These are phyloP conservation scores for Globisporangium iwayamae DNA, from an alignment of 352 stramenopile genomes.

Conservation along the genomic window DNA sequence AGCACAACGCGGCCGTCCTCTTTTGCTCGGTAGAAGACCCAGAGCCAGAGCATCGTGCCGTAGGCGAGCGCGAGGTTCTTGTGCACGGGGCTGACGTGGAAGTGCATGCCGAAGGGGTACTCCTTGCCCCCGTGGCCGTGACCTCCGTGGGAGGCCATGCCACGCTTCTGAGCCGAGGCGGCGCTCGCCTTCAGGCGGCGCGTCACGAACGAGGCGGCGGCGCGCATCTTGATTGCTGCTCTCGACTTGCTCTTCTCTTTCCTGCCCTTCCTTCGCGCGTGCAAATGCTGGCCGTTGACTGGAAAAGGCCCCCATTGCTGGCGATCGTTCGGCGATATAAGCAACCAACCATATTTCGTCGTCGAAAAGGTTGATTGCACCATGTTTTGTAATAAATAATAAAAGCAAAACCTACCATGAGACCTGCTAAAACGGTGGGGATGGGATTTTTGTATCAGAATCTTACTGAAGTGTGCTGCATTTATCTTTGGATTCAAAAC, in stretches of 20 bases:
- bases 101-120: slow-evolving; percentile 87
- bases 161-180: slow-evolving; percentile 30
- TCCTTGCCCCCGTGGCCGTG: slow-evolving; percentile 46
- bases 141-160: slow-evolving; percentile 40
- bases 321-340: background rate
- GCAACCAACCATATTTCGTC: too few relatives aligned
- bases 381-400: too few relatives aligned
- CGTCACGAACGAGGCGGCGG: slow-evolving; percentile 44
- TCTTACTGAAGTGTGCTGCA: too few relatives aligned
- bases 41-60: slow-evolving; percentile 88
- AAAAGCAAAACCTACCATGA: too few relatives aligned
- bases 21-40: slow-evolving; percentile 89
- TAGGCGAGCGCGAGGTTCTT: slow-evolving; percentile 86
- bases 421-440: too few relatives aligned
- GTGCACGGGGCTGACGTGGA: slow-evolving; percentile 85
- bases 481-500: too few relatives aligned
- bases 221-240: slow-evolving; percentile 22
- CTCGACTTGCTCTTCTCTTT: slow-evolving; percentile 5
- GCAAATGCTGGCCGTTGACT: slow-evolving; percentile 12
- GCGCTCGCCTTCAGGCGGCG: slow-evolving; percentile 37
- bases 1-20: slow-evolving; percentile 78
- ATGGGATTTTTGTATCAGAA: too few relatives aligned
- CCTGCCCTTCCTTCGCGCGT: background rate
- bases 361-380: too few relatives aligned
- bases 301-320: background rate